Conservation (phyloP, 495 filamentous ascomycete species). For the Filosporella fistucella region DNA sequence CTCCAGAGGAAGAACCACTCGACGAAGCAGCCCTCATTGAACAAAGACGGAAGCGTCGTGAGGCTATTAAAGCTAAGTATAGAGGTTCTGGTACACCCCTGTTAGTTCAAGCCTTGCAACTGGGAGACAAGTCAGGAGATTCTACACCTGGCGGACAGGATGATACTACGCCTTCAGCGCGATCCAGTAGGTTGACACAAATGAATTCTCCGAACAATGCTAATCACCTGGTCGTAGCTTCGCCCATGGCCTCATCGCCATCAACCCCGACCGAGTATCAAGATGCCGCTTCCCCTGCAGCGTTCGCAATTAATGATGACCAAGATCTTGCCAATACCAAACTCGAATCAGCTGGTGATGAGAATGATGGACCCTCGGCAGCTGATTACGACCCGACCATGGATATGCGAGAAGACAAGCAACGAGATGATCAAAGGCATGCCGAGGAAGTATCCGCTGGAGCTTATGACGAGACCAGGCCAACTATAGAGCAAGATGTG, state of each 20-base stretch:
- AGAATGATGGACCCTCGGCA: constrained; percentile 79
- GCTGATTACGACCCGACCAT: constrained; percentile 92
- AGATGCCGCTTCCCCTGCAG: constrained; percentile 34
- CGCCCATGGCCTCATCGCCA: constrained; percentile 29
- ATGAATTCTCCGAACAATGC: background rate
- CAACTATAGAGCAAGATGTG: constrained; percentile 48
- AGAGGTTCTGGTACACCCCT: constrained; percentile 67
- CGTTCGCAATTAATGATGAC: constrained; percentile 37
- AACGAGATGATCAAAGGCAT: constrained; percentile 62
- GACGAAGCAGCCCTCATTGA: constrained; percentile 81
- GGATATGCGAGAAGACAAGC: constrained; percentile 87
- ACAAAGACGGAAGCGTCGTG: constrained; percentile 79
- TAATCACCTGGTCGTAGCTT: constrained; percentile 6
- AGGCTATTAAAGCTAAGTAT: constrained; percentile 84
- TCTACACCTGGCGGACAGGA: constrained; percentile 39
- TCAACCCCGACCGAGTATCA: constrained; percentile 37
- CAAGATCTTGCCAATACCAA: constrained; percentile 63
- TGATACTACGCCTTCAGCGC: constrained; percentile 17
- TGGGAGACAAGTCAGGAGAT: constrained; percentile 41
- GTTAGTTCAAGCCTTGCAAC: constrained; percentile 70
- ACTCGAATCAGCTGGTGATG: constrained; percentile 42
- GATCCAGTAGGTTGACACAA: constrained; percentile 20
- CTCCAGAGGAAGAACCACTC: constrained; percentile 43
- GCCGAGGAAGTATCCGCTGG: constrained; percentile 51
- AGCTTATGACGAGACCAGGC: constrained; percentile 57